These are phyloP conservation scores for Coemansia reversa DNA, from an alignment of 192 early-diverging fungal species.

Conservation along the genomic window DNA sequence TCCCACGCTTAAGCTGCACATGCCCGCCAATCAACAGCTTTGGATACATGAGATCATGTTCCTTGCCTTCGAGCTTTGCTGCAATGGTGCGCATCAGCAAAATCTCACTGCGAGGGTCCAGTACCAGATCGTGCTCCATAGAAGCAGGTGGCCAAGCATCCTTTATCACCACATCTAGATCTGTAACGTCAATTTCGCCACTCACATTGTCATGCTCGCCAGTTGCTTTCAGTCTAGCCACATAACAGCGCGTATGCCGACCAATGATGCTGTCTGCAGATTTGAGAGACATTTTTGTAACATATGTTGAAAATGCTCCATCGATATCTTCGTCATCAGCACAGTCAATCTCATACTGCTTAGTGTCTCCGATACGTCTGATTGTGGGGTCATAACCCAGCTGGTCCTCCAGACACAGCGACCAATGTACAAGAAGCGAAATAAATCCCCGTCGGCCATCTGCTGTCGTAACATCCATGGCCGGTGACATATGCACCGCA, in stretches of 20 bases:
- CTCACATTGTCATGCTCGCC: not conserved
- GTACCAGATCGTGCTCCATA: not conserved
- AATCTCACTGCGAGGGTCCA: not conserved
- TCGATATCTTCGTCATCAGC: not conserved
- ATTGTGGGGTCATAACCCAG: conserved; percentile 1
- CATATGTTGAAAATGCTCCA: not conserved
- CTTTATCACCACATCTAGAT: not conserved
- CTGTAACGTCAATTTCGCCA: not conserved
- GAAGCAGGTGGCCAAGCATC: not conserved
- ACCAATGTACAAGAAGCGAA: conserved; percentile 1
- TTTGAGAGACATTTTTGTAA: not conserved
- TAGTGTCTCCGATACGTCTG: not conserved
- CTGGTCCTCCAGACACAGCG: conserved; percentile 2
- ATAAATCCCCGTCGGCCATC: not conserved
- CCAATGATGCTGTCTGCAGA: not conserved
- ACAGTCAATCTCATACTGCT: not conserved
- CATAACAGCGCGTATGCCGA: conserved; percentile 2
- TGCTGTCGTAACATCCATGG: conserved; percentile 3
- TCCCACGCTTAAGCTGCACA: not conserved
- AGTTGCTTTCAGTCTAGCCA: not conserved
- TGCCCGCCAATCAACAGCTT: not conserved
- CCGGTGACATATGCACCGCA: not conserved
- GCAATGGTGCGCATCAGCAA: not conserved
- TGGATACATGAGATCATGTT: not conserved
- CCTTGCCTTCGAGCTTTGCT: not conserved